phyloP scores from a whole-genome alignment of 345 rosid genomes.

The Trapa bicornis region DNA sequence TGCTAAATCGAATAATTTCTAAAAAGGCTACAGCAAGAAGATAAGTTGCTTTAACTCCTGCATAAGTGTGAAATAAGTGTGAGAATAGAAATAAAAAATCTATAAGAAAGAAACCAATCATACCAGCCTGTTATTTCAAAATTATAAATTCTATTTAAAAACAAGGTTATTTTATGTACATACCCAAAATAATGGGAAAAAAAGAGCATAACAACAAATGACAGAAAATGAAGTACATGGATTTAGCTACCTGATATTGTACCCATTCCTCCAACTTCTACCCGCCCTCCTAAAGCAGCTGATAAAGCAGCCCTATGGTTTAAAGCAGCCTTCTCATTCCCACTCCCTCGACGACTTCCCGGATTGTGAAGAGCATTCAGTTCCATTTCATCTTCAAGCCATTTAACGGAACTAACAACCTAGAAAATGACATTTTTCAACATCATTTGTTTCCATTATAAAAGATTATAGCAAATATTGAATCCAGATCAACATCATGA shows the following conservation, averaged over 20 bases:
- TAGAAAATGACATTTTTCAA: conserved; percentile 10
- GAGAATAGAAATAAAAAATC: background rate
- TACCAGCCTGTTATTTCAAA: background rate
- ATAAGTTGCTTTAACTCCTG: conserved; percentile 98
- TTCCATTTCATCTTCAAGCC: conserved; percentile 99
- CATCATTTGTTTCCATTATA: background rate
- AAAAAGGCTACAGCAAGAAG: conserved; percentile 97
- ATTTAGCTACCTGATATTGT: conserved; percentile 73
- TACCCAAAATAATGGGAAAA: background rate
- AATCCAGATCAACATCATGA: background rate
- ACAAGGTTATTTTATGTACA: background rate
- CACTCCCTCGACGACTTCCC: conserved; percentile 81
- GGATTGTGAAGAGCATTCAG: conserved; percentile 94
- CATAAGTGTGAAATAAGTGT: conserved; percentile 14
- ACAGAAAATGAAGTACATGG: conserved; percentile 4
- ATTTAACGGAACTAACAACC: conserved; percentile 99
- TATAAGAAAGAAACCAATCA: background rate
- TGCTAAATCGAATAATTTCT: conserved; percentile 90
- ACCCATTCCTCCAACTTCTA: conserved; percentile 76
- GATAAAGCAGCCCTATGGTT: conserved; percentile 85
- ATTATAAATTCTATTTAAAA: background rate
- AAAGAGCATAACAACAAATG: conserved; percentile 4
- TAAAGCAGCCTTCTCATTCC: conserved; percentile 88
- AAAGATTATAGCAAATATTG: background rate
- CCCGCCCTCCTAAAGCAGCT: conserved; percentile 89